phyloP scores from a whole-genome alignment of 805 yeast genomes.

The Saccharomycopsis sp. region DNA sequence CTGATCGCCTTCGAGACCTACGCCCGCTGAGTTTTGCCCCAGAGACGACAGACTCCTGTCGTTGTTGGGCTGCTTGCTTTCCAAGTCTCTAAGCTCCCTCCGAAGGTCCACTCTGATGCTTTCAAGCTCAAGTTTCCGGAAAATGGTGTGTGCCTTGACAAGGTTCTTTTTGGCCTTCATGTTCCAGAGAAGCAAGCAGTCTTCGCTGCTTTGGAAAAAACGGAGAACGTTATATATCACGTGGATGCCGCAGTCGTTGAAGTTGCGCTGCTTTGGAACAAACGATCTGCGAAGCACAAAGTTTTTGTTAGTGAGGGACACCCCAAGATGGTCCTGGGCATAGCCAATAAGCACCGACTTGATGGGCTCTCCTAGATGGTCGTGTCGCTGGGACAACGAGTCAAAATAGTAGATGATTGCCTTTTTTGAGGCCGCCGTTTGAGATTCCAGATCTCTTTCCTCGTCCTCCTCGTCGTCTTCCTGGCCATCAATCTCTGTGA shows the following conservation, averaged over 20 bases:
- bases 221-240: constrained; percentile 66
- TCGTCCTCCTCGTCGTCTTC: constrained; percentile 2
- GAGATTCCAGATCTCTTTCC: constrained; percentile 2
- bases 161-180: constrained; percentile 21
- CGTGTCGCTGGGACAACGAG: constrained; percentile 60
- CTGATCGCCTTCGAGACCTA: neutral
- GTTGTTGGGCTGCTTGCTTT: constrained; percentile 19
- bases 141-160: constrained; percentile 19
- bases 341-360: constrained; percentile 56
- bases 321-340: constrained; percentile 55
- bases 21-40: constrained; percentile 3
- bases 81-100: constrained; percentile 22
- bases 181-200: constrained; percentile 46
- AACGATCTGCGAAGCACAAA: constrained; percentile 43
- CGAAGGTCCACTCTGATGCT: constrained; percentile 25
- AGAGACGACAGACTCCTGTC: constrained; percentile 16
- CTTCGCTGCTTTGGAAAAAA: constrained; percentile 44
- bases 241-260: constrained; percentile 93
- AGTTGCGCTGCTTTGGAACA: constrained; percentile 81
- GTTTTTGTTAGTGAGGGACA: constrained; percentile 39
- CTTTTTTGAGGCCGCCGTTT: constrained; percentile 18
- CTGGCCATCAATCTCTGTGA: neutral
- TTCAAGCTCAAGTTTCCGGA: constrained; percentile 26
- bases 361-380: constrained; percentile 44
- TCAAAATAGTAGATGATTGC: constrained; percentile 60